Conservation (phyloP, 139 green algal genomes). For the Pleodorina starrii region DNA sequence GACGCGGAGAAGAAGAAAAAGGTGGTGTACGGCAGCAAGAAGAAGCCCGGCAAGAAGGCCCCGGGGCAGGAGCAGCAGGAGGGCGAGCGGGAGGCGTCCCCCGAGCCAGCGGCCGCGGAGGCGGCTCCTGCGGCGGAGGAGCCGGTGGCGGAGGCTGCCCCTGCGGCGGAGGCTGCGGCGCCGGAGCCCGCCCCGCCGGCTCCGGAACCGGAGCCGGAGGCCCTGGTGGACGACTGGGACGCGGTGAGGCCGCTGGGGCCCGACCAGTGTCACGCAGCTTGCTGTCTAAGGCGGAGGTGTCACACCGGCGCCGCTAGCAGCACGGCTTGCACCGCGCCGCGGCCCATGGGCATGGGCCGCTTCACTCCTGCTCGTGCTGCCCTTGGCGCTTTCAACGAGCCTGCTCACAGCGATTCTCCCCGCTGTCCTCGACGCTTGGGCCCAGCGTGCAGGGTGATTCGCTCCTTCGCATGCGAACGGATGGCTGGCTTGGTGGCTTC, state of each 20-base stretch:
- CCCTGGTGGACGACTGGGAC: slow-evolving; percentile 63
- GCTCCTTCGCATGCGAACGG: no score
- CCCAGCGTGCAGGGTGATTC: no score
- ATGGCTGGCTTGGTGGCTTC: no score
- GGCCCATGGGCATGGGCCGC: no score
- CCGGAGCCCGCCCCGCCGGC: slow-evolving; percentile 17
- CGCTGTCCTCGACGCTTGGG: no score
- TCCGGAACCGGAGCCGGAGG: neutral
- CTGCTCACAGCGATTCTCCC: no score
- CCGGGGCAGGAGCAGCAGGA: slow-evolving; percentile 33
- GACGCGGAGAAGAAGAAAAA: slow-evolving; percentile 83
- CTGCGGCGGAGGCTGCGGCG: slow-evolving; percentile 15
- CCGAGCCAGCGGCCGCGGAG: slow-evolving; percentile 4
- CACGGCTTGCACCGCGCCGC: no score
- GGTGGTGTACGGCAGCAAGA: slow-evolving; percentile 72
- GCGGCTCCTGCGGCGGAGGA: slow-evolving; percentile 21
- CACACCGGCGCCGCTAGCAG: no score
- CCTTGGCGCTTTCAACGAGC: no score
- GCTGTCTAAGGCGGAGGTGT: no score
- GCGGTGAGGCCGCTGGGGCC: slow-evolving; percentile 40
- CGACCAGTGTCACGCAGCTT: no score
- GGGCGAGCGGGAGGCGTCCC: neutral
- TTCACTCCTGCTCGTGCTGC: no score
- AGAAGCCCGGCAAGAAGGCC: slow-evolving; percentile 61
- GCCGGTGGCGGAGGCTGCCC: slow-evolving; percentile 1